Conservation (phyloP, 2,329 filamentous ascomycete species). For the Cladophialophora psammophila region DNA sequence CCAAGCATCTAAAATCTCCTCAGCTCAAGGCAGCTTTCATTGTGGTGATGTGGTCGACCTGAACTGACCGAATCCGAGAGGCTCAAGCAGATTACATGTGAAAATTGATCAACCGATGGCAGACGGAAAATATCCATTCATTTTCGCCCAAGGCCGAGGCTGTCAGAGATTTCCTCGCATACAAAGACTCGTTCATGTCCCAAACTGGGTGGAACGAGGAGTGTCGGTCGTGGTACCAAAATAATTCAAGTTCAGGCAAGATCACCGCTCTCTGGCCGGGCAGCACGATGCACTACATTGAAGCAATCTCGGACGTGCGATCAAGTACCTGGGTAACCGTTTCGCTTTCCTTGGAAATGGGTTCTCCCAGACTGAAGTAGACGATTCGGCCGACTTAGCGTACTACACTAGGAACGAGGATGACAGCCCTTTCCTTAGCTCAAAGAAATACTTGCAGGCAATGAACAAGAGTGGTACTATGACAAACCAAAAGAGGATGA, state of each 20-base stretch:
- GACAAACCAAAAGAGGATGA: no score
- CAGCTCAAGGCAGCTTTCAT: no score
- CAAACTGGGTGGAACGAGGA: slow-evolving; percentile 57
- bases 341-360: slow-evolving; percentile 54
- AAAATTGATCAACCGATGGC: slow-evolving; percentile 40
- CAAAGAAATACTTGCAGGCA: background rate
- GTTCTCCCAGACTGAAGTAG: slow-evolving; percentile 51
- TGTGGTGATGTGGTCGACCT: no score
- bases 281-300: slow-evolving; percentile 57
- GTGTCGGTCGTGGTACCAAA: slow-evolving; percentile 52
- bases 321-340: slow-evolving; percentile 47
- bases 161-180: slow-evolving; percentile 46
- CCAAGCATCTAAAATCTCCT: no score
- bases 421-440: slow-evolving; percentile 9
- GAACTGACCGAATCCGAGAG: no score
- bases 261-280: slow-evolving; percentile 59
- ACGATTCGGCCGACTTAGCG: slow-evolving; percentile 51
- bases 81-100: slow-evolving; percentile 43
- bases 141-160: slow-evolving; percentile 45
- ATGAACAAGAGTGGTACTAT: background rate
- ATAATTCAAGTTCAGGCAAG: slow-evolving; percentile 49
- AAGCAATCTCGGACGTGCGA: slow-evolving; percentile 49
- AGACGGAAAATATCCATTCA: slow-evolving; percentile 52
- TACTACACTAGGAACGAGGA: slow-evolving; percentile 45
- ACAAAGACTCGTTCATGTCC: no score